Conservation (phyloP, 345 rosid genomes). For the Psidium guajava region DNA sequence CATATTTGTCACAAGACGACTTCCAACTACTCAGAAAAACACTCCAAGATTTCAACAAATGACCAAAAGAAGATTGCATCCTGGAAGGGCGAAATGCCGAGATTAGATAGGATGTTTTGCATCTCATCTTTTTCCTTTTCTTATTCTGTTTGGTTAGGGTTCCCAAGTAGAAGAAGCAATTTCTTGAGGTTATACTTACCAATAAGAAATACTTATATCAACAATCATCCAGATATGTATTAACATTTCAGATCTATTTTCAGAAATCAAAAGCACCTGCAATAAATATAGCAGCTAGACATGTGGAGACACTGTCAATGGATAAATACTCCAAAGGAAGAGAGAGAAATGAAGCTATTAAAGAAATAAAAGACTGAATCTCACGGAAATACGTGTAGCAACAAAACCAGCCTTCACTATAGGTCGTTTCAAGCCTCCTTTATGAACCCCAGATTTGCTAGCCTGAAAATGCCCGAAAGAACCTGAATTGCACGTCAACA, state of each 20-base stretch:
- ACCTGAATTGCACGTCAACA: conserved; percentile 28
- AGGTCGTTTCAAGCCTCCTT: conserved; percentile 66
- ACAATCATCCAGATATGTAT: background rate
- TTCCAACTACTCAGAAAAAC: background rate
- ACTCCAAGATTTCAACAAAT: background rate
- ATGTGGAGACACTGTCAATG: background rate
- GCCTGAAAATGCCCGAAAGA: conserved; percentile 99
- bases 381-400: conserved; percentile 86
- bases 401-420: conserved; percentile 89
- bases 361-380: conserved; percentile 2
- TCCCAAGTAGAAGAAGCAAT: background rate
- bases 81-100: background rate
- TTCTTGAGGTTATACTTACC: background rate
- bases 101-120: background rate
- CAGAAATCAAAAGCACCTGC: background rate
- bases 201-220: background rate
- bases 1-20: background rate
- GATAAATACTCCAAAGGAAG: background rate
- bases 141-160: background rate
- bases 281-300: background rate
- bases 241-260: background rate
- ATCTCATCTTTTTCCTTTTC: background rate
- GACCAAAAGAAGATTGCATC: background rate
- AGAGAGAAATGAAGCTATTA: background rate
- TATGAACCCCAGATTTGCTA: conserved; percentile 87